Base-by-base conservation (phyloP, 306 rosid species). In the Inga leiocalycina region DNA sequence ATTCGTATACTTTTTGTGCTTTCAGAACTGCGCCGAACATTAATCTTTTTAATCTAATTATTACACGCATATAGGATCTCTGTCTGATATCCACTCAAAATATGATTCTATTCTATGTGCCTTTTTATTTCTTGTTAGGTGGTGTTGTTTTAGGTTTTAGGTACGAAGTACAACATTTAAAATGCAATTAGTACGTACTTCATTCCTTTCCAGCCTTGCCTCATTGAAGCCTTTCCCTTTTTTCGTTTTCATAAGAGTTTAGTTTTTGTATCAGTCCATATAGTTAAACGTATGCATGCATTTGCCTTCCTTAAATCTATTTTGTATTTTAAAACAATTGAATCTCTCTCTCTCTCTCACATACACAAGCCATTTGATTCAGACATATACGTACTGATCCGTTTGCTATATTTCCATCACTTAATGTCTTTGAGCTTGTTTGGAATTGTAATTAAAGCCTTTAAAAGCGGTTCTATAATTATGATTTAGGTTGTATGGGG, bases 1-100 rank as follows among this genome's bases (percentile, higher is more conserved):
- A 80, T 34, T 37, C 73, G 80, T 52, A 67, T 57, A 68, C 44
- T 56, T 59, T 39, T 22, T 74, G 57, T 30, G 67, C 17, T n/a
- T 43, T 59, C 43, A 73, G 24, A 27, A 48, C 22, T 71, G 75
- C 12, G 61, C 77, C 43, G 13, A 27, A 5, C 14, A 39, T 39
- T 39, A 27, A 41, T 9, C 54, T 73, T 24, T 48, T 46, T 46
- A 24, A 72, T 72, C 35, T 71, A 13, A 24, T 46, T 45, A 46
- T 72, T 46, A 45, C 24, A 72, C 56, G 24, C 30, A 51, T 32
- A 20, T 13, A 44, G 20, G 59, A 72, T 73, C 77, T 48, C 77
- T 27, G 35, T 24, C 39, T 73, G 61, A 46, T 22, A 10, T 72
- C 41, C 17, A 73, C 61, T 46, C 16, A 15, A 46, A 46, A 48